Conservation (phyloP, 2,329 filamentous ascomycete species). For the Capronia americana region DNA sequence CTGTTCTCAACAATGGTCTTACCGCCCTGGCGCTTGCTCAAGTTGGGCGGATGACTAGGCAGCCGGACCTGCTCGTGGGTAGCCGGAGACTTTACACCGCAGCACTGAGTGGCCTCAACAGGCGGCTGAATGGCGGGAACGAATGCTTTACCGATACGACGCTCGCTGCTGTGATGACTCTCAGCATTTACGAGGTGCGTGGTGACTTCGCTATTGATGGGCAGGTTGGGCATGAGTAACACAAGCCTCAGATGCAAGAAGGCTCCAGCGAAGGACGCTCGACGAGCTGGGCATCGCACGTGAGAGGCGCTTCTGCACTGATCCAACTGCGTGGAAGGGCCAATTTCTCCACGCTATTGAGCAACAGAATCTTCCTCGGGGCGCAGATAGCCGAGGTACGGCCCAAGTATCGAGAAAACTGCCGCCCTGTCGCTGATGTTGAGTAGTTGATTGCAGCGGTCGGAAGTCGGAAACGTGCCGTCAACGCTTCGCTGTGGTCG, state of each 20-base stretch:
- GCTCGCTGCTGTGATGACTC: slow-evolving; percentile 20
- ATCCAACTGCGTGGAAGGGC: slow-evolving; percentile 21
- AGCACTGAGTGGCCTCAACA: slow-evolving; percentile 20
- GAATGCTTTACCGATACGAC: slow-evolving; percentile 20
- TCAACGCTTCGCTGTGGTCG: slow-evolving; percentile 7
- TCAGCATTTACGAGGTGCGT: slow-evolving; percentile 27
- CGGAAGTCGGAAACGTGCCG: slow-evolving; percentile 18
- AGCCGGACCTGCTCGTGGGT: neutral
- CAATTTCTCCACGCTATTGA: slow-evolving; percentile 22
- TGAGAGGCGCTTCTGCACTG: slow-evolving; percentile 21
- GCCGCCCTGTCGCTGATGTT: neutral
- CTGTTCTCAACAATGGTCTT: slow-evolving; percentile 18
- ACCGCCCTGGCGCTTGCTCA: slow-evolving; percentile 21
- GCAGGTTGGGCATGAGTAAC: neutral
- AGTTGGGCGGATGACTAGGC: slow-evolving; percentile 6
- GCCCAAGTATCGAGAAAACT: neutral
- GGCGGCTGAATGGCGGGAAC: neutral
- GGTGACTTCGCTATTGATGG: neutral
- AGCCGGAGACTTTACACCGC: slow-evolving; percentile 14
- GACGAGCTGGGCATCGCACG: slow-evolving; percentile 25
- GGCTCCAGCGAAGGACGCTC: slow-evolving; percentile 7
- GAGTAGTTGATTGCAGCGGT: slow-evolving; percentile 22
- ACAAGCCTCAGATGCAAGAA: slow-evolving; percentile 13
- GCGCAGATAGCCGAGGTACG: slow-evolving; percentile 22
- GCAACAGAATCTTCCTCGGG: slow-evolving; percentile 22